phyloP scores from a whole-genome alignment of 148 eudicot genomes.

The Nepenthes gracilis region DNA sequence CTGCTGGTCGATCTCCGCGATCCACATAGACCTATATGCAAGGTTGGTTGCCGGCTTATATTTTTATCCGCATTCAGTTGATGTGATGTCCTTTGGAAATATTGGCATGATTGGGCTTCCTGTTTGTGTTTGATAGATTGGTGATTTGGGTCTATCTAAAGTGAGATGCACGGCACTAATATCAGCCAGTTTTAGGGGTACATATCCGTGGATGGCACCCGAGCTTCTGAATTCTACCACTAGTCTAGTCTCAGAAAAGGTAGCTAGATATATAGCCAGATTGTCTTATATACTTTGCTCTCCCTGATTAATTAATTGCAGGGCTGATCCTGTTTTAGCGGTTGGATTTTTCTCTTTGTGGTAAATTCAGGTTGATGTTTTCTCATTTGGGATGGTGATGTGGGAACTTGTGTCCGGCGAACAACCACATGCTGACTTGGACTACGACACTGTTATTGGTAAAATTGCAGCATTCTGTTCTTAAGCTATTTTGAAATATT shows the following conservation, averaged over 20 bases:
- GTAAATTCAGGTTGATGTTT: conserved; percentile 11
- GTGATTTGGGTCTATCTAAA: conserved; percentile 11
- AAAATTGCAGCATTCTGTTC: background rate
- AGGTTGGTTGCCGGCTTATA: conserved; percentile 38
- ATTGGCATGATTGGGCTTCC: background rate
- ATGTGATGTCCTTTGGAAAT: background rate
- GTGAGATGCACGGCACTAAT: conserved; percentile 8
- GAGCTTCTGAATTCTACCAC: conserved; percentile 9
- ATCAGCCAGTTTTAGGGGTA: conserved; percentile 9
- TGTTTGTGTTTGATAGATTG: conserved; percentile 3
- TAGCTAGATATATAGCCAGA: background rate
- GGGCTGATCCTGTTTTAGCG: background rate
- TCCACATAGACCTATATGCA: conserved; percentile 90
- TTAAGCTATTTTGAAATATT: background rate
- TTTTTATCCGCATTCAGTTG: background rate
- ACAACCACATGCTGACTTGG: conserved; percentile 5
- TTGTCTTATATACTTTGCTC: background rate
- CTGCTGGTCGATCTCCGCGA: conserved; percentile 94
- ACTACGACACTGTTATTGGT: conserved; percentile 9
- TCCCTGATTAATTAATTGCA: background rate
- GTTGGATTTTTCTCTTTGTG: background rate
- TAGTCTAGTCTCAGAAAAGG: conserved; percentile 13
- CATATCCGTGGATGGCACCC: conserved; percentile 12
- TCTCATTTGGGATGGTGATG: conserved; percentile 11
- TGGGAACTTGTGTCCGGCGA: conserved; percentile 10